Evolutionary conservation across 164 flowering plant genomes (phyloP).

Genomic region (Cinnamomum chago): DNA sequence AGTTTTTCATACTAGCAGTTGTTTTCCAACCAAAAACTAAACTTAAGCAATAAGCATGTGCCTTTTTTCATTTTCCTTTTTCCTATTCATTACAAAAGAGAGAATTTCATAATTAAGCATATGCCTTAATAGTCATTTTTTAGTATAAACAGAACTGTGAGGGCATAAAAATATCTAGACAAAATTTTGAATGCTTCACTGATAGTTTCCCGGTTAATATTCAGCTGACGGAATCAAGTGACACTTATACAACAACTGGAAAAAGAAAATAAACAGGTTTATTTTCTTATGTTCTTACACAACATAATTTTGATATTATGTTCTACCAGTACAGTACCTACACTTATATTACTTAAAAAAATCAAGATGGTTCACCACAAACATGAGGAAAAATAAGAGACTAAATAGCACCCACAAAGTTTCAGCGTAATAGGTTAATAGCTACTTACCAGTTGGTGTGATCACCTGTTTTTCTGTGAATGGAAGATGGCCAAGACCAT

Average conservation of each 20-base stretch:
- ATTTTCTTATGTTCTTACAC: too few relatives aligned
- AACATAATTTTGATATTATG: too few relatives aligned
- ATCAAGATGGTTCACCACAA: neutral
- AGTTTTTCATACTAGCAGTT: neutral
- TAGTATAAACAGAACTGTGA: neutral
- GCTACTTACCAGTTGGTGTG: constrained; percentile 91
- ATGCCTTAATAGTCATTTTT: neutral
- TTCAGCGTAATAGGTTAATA: neutral
- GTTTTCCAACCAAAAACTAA: neutral
- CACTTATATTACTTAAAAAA: neutral
- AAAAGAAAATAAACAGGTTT: too few relatives aligned
- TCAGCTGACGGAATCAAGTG: too few relatives aligned
- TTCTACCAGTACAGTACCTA: neutral
- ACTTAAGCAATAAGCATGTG: neutral
- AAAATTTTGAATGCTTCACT: too few relatives aligned
- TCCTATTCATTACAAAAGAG: too few relatives aligned
- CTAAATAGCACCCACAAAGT: too few relatives aligned
- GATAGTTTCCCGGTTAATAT: too few relatives aligned
- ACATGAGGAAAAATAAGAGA: neutral
- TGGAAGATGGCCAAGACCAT: constrained; percentile 99
- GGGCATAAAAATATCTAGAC: neutral
- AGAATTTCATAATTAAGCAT: too few relatives aligned
- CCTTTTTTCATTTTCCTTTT: too few relatives aligned
- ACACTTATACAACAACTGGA: too few relatives aligned
- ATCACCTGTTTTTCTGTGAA: constrained; percentile 95